phyloP scores from a whole-genome alignment of 2,329 filamentous ascomycete genomes.

The Colletotrichum limetticola region DNA sequence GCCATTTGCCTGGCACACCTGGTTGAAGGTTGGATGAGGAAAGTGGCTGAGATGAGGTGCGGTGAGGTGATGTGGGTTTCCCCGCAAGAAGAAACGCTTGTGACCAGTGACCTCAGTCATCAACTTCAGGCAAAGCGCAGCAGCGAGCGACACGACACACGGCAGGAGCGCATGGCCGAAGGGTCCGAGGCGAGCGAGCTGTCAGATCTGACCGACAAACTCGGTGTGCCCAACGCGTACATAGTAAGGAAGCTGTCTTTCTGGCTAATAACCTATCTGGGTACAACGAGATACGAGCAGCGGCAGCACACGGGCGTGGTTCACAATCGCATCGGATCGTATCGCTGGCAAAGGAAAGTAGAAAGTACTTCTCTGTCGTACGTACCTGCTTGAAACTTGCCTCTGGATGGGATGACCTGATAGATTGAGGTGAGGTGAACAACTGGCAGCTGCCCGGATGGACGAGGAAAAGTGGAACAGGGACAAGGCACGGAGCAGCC shows the following conservation, averaged over 20 bases:
- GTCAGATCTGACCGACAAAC: background rate
- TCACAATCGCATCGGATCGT: background rate
- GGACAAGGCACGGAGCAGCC: conserved; percentile 25
- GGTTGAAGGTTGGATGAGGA: conserved; percentile 15
- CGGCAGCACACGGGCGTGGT: background rate
- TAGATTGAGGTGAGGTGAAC: background rate
- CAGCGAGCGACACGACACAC: background rate
- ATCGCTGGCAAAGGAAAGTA: background rate
- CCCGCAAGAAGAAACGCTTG: conserved; percentile 29
- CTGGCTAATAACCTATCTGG: too few species aligned
- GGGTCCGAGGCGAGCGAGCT: background rate
- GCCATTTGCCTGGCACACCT: conserved; percentile 3
- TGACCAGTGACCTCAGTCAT: conserved; percentile 20
- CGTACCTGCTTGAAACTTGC: background rate
- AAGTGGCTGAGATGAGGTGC: conserved; percentile 18
- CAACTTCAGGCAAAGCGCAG: background rate
- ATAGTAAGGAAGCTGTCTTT: too few species aligned
- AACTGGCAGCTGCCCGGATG: background rate
- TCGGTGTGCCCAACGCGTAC: too few species aligned
- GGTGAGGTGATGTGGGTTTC: conserved; percentile 7
- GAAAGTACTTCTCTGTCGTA: background rate
- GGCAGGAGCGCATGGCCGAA: background rate
- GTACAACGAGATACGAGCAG: background rate
- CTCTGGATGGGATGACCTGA: too few species aligned
- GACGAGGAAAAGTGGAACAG: background rate